Evolutionary conservation across 352 stramenopile genomes (phyloP), one percentile per base, ranked within the genome.

Genomic region (Hyaloperonospora brassicae): DNA sequence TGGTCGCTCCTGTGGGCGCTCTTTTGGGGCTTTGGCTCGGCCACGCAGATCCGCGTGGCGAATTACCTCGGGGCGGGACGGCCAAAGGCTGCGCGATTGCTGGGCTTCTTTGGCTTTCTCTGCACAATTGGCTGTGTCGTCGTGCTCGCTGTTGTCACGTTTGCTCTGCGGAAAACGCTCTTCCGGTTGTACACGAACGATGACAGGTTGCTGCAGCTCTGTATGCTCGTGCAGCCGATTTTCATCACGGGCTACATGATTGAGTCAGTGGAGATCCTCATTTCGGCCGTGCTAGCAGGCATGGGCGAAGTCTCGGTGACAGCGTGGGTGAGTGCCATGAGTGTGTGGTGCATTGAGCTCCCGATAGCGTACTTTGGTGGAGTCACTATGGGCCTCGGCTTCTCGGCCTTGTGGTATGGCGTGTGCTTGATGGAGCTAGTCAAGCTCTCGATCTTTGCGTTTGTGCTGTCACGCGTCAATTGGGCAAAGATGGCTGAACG

Each of bases 21-120:
- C 5, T 88, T 90, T 59, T 91, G 78, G 78, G 80, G 80, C 40
- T 91, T 75, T 59, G 80, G 80, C 47, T 89, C 76, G 23, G 80
- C 78, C 5, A 87, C 80, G 24, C 82, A 92, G 57, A 82, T 87
- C 22, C 76, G 79, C 1, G 79, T 89, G 24, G 77, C 82, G 25
- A 89, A 89, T 55, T 83, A 89, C 48, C 50, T 92, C 1, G 82
- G 82, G 13, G 77, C 77, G 23, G 82, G 80, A 56, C 76, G 77
- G 21, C 79, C 82, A 2, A 72, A 81, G 24, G 72, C 73, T 13
- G 82, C 82, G 12, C 51, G 67, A 12, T 68, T 76, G 40, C 46
- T 91, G 6, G 72, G 55, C 1, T 71, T 82, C 43, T 62, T 91
- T 1, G 83, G 83, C 5, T 83, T 90, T 36, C 41, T 55, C 7